These are phyloP conservation scores for Neonectria coccinea DNA, from an alignment of 2,329 filamentous ascomycete genomes.

Conservation along the genomic window DNA sequence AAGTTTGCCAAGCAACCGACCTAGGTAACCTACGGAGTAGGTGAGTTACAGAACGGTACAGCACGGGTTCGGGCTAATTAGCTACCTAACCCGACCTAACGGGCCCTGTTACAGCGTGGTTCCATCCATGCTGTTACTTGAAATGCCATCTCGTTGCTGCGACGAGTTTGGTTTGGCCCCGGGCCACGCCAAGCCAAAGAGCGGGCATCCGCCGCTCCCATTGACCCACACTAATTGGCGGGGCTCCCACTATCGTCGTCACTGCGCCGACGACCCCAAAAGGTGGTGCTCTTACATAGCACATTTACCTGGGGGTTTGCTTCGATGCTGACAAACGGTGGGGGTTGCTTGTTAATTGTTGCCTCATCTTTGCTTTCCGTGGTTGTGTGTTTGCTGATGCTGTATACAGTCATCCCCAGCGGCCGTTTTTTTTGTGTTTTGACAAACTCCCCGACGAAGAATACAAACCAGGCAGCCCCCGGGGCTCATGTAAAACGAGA, in stretches of 20 bases:
- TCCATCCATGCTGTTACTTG: conserved; percentile 22
- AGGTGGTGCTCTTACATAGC: conserved; percentile 29
- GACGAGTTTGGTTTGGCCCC: conserved; percentile 29
- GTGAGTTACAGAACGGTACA: too few species aligned
- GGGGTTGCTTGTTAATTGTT: conserved; percentile 30
- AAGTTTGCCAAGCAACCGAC: too few species aligned
- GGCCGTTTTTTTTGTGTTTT: not conserved
- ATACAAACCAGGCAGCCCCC: conserved; percentile 21
- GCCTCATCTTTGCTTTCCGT: conserved; percentile 14
- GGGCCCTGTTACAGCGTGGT: not conserved
- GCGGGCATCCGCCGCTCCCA: conserved; percentile 35
- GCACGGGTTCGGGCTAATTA: not conserved
- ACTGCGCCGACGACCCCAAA: conserved; percentile 21
- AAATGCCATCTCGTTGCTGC: conserved; percentile 23
- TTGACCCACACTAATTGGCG: conserved; percentile 40
- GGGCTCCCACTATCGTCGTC: conserved; percentile 46
- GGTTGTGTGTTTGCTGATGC: conserved; percentile 13
- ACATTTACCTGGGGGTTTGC: conserved; percentile 21
- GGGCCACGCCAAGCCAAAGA: conserved; percentile 41
- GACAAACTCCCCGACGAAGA: too few species aligned
- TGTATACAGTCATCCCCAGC: conserved; percentile 4
- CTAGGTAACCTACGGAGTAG: too few species aligned
- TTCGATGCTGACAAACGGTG: conserved; percentile 31
- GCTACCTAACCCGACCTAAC: not conserved
- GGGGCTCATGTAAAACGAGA: conserved; percentile 1